A percentile compares a stretch with the other conserved stretches of the same genome.
Conservation (phyloP, 306 rosid species). For the Malus domestica region ASM211411v1 NC_041792.1:30634907-30635406, state of each 20-base stretch:
- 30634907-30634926: background rate
- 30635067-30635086: background rate
- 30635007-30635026: background rate
- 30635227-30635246: background rate
- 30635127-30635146: background rate
- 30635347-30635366: conserved; percentile 73
- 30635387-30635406: conserved; percentile 76
- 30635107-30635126: background rate
- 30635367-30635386: conserved; percentile 73
- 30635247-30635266: conserved; percentile 5
- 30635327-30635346: conserved; percentile 86
- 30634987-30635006: background rate
- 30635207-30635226: background rate
- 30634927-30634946: background rate
- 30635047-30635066: background rate
- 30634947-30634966: background rate
- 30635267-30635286: conserved; percentile 64
- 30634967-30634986: background rate
- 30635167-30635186: background rate
- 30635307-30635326: conserved; percentile 98
- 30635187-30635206: background rate
- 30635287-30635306: conserved; percentile 86
- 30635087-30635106: background rate
- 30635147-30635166: background rate
- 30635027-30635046: background rate